Evolutionary conservation across 2,329 filamentous ascomycete genomes (phyloP).

Genomic region (Colletotrichum paranaense): DNA sequence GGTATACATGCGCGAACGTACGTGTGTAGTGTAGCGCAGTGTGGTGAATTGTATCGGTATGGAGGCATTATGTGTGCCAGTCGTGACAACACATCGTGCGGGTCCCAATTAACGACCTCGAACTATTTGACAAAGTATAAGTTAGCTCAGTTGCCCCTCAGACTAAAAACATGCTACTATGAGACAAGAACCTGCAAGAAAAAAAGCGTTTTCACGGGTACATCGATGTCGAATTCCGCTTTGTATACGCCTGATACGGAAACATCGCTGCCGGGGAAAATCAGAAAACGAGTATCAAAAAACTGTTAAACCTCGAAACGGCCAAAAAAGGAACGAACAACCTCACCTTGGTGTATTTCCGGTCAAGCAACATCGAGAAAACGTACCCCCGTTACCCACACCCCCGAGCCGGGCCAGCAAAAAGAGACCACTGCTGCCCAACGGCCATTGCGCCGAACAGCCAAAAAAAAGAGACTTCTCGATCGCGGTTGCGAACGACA

Average conservation of each 20-base stretch:
- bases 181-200: background rate
- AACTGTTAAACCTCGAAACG: background rate
- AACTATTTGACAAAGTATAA: constrained; percentile 49
- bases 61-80: constrained; percentile 36
- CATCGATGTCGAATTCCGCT: background rate
- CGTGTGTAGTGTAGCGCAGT: constrained; percentile 22
- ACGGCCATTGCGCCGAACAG: constrained; percentile 12
- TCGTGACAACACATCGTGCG: constrained; percentile 37
- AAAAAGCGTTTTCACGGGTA: no score
- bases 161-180: constrained; percentile 16
- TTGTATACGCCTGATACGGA: background rate
- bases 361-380: background rate
- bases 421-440: constrained; percentile 33
- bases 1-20: constrained; percentile 14
- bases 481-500: constrained; percentile 34
- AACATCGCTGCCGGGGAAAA: background rate
- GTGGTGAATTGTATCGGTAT: constrained; percentile 38
- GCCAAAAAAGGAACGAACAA: background rate
- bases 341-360: constrained; percentile 6
- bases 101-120: constrained; percentile 26
- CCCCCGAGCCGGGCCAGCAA: background rate
- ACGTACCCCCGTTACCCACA: constrained; percentile 18
- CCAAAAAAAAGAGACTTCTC: constrained; percentile 30
- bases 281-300: background rate
- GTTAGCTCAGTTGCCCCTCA: constrained; percentile 48